These are phyloP conservation scores for Scalesia atractyloides DNA, from an alignment of 129 eudicot genomes.

Conservation along the genomic window DNA sequence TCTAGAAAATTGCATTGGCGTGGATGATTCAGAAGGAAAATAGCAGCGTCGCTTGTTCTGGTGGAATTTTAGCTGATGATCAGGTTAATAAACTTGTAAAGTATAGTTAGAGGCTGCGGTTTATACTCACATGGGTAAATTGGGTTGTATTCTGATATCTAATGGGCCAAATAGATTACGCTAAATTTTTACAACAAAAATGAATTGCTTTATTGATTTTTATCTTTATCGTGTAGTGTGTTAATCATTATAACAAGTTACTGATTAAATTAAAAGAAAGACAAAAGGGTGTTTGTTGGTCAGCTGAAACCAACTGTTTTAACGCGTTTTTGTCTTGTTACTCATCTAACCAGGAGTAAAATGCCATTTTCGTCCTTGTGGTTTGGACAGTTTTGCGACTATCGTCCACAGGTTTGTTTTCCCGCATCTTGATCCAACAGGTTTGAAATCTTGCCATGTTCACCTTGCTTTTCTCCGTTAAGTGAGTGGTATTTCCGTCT, in stretches of 20 bases:
- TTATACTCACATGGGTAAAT: background rate
- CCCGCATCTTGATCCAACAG: too few species aligned
- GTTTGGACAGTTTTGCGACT: too few species aligned
- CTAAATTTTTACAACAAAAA: background rate
- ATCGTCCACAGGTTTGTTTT: too few species aligned
- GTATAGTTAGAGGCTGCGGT: background rate
- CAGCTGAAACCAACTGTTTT: background rate
- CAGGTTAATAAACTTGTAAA: constrained; percentile 48
- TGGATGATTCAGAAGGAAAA: constrained; percentile 92
- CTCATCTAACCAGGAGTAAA: background rate
- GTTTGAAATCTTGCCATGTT: too few species aligned
- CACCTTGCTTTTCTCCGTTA: too few species aligned
- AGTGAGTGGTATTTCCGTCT: too few species aligned
- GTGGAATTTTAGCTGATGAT: constrained; percentile 98
- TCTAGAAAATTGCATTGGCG: constrained; percentile 84
- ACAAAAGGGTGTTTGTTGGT: background rate
- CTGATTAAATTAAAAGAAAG: background rate
- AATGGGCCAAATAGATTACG: background rate
- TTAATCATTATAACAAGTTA: background rate
- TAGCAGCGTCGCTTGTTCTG: constrained; percentile 54
- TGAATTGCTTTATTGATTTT: background rate
- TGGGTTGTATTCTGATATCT: background rate
- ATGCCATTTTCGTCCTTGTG: too few species aligned
- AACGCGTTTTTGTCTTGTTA: background rate
- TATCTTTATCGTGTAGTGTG: background rate